Evolutionary conservation across 306 rosid genomes (phyloP).

Genomic region (Corylus americana): DNA sequence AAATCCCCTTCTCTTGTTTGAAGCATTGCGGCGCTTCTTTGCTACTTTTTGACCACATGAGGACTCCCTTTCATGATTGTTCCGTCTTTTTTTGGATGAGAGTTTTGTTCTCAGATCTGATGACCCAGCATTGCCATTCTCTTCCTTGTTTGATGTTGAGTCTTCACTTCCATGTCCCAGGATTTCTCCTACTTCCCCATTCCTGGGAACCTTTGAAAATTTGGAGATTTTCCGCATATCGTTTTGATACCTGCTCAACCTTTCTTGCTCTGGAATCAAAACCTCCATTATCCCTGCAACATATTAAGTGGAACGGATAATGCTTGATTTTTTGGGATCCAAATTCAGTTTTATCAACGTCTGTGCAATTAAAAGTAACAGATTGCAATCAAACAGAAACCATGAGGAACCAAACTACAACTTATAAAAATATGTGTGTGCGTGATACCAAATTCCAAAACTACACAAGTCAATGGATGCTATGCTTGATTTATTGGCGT

Average conservation of each 20-base stretch:
- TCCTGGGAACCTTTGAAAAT: constrained; percentile 20
- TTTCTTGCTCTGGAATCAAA: constrained; percentile 26
- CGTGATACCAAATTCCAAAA: too few relatives aligned
- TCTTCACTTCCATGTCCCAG: constrained; percentile 8
- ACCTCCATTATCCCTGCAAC: constrained; percentile 46
- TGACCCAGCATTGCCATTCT: neutral
- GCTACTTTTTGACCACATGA: constrained; percentile 12
- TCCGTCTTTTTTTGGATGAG: constrained; percentile 27
- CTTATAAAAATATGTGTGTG: too few relatives aligned
- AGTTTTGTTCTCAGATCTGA: constrained; percentile 10
- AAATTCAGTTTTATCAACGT: constrained; percentile 10
- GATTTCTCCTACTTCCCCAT: constrained; percentile 29
- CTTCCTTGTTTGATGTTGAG: constrained; percentile 26
- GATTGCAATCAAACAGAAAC: neutral
- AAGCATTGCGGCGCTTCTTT: constrained; percentile 28
- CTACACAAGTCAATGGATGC: too few relatives aligned
- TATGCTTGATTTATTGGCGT: neutral
- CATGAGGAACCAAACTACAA: neutral
- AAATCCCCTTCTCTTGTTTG: neutral
- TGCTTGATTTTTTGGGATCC: constrained; percentile 5
- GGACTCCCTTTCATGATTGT: neutral
- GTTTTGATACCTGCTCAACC: constrained; percentile 17
- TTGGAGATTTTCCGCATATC: constrained; percentile 17
- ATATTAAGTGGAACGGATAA: constrained; percentile 1
- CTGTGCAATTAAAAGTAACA: neutral